Evolutionary conservation across 2,329 filamentous ascomycete species (phyloP).

Genomic region (Penicillium sp.): DNA sequence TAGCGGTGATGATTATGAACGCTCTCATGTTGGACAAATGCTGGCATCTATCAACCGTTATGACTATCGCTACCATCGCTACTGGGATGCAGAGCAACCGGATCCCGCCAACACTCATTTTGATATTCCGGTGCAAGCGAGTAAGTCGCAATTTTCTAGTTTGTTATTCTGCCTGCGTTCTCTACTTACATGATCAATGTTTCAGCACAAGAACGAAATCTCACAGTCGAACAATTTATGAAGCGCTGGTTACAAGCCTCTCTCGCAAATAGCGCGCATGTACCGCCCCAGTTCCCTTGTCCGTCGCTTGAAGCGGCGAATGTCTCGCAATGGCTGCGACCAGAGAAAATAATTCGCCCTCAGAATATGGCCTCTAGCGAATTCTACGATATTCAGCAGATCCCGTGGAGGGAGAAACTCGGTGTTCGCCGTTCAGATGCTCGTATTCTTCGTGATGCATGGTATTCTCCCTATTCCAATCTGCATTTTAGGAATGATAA

Average conservation of each 20-base stretch:
- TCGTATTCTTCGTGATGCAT: conserved; percentile 34
- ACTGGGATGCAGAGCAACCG: conserved; percentile 1
- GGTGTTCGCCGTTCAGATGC: conserved; percentile 35
- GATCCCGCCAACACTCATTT: not conserved
- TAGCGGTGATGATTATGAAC: conserved; percentile 20
- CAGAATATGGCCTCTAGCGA: conserved; percentile 20
- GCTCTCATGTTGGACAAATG: conserved; percentile 2
- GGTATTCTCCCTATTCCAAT: conserved; percentile 41
- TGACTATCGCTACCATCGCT: conserved; percentile 6
- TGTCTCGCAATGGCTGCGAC: conserved; percentile 33
- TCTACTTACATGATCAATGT: conserved; percentile 13
- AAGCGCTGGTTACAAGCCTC: conserved; percentile 36
- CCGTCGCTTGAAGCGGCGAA: conserved; percentile 29
- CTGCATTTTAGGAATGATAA: conserved; percentile 25
- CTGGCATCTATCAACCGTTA: conserved; percentile 5
- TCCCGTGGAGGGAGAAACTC: conserved; percentile 37
- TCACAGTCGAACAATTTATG: conserved; percentile 42
- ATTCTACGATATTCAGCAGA: conserved; percentile 39
- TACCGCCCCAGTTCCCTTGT: conserved; percentile 16
- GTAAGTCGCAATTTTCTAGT: not conserved
- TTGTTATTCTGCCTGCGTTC: not conserved
- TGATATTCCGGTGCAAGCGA: not conserved
- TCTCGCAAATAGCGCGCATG: conserved; percentile 18
- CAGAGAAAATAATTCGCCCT: conserved; percentile 30
- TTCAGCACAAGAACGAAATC: conserved; percentile 37